Base-by-base conservation (phyloP, 192 early-diverging fungal genomes). In the Hyaloraphidium curvatum region DNA sequence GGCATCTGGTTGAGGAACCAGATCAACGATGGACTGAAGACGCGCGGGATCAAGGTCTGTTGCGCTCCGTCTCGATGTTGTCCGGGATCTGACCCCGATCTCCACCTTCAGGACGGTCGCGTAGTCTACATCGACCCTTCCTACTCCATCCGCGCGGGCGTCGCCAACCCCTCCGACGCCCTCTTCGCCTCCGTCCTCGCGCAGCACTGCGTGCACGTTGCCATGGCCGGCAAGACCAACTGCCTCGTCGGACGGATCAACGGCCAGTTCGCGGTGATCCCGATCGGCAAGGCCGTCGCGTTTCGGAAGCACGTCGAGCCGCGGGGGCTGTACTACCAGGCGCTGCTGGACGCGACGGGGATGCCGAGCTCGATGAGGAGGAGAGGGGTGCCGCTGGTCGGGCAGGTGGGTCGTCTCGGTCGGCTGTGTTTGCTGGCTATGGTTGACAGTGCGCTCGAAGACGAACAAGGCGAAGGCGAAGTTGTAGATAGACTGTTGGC, bases 221-320 rank as follows among this genome's bases (percentile, higher is more conserved):
- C 64, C 31, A 64, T 66, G 62, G 64, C 64, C 22, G 64, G 64
- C 26, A 66, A 67, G 40, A 66, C 64, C 29, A 31, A 67, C 50
- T 50, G 41, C 19, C 50, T 66, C 17, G 59, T 65, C 26, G 53
- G 52, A 0, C 2, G 19, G n/a, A 30, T 66, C 13, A 37, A 66
- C 37, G 55, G 53, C 35, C 30, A 58, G 30, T 66, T 65, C 54
- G 55, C 53, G 7, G 59, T 62, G n/a, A 16, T 66, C 3, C 64
- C 64, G 27, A 59, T 66, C 29, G 9, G 27, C 3, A 60, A 43
- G 28, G 64, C 62, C 16, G 53, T 61, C 23, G 56, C 62, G 41
- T 62, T 16, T 26, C 30, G 64, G 22, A 66, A 65, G 41, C 60
- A 59, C 35, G 63, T 65, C 23, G 63, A 65, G 23, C 16, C 60